Evolutionary conservation across 1,139 yeast species (phyloP), one percentile per base, ranked within the genome.

Genomic region (Hansenula sp.): DNA sequence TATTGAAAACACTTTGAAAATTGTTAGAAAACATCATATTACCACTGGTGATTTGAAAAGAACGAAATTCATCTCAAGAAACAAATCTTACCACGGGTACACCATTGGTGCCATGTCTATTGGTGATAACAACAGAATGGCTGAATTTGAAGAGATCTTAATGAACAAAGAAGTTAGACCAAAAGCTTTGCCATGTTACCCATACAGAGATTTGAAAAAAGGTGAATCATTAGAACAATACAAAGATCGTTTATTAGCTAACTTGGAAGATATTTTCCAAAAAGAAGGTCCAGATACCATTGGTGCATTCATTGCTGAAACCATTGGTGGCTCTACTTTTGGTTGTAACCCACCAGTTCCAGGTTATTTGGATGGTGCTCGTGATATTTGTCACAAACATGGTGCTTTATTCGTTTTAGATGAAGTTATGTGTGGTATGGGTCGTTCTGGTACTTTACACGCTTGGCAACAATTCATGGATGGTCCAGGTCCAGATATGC

Each of bases 371-470:
- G 72, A 72, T 44, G 84, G 83, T 13, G 61, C 74, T 32, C 68
- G 79, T 52, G 72, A 66, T 33, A 58, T 80, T 33, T 75, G 82
- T 57, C 72, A 74, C 63, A 80, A 79, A 60, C 77, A 79, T 51
- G 84, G 80, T 50, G 72, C 78, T 35, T 57, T 80, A 43, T 68
- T 80, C 60, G 71, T 76, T 65, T 64, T 78, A 47, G 85, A 80
- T 58, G 85, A 80, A 62, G 83, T 79, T 40, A 79, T 79, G 84
- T 79, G 84, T 60, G 85, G 85, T 42, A 70, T 80, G 43, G 84
- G 84, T 40, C 70, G 85, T 59, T 65, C 69, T 56, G 78, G 78
- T 45, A 60, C 65, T 48, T 70, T 64, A 57, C 76, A 68, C 65
- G 79, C 72, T 52, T 79, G 81, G 80, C 79, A 76, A 48, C 70